phyloP scores from a whole-genome alignment of 2,329 filamentous ascomycete genomes.

The Beauveria rudraprayagi region DNA sequence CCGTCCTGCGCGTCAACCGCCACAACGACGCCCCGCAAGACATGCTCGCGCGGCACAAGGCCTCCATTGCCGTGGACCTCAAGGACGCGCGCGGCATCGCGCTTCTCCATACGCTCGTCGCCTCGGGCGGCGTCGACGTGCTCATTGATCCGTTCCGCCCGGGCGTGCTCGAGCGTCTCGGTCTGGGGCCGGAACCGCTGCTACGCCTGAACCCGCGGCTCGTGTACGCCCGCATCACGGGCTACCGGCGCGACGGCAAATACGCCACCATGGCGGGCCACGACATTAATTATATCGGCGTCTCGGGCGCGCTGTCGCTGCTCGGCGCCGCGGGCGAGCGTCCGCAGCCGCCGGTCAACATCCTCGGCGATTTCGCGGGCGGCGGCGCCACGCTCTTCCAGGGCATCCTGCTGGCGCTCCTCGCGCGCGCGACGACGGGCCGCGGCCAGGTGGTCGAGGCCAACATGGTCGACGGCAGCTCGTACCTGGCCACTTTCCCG shows the following conservation, averaged over 20 bases:
- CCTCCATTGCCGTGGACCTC: constrained; percentile 71
- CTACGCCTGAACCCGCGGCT: constrained; percentile 62
- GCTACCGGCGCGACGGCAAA: constrained; percentile 78
- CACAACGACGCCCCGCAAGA: constrained; percentile 46
- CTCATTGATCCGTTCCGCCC: constrained; percentile 92
- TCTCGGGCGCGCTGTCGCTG: constrained; percentile 69
- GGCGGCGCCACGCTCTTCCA: constrained; percentile 76
- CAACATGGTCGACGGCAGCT: constrained; percentile 90
- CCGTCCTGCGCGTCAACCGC: constrained; percentile 79
- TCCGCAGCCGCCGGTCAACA: constrained; percentile 73
- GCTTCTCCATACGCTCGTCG: constrained; percentile 58
- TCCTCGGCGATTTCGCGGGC: constrained; percentile 85
- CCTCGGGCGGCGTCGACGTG: constrained; percentile 65
- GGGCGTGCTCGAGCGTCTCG: constrained; percentile 78
- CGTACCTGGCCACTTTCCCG: constrained; percentile 72
- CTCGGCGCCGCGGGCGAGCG: constrained; percentile 62
- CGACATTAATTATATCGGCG: constrained; percentile 93
- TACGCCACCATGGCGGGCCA: constrained; percentile 87
- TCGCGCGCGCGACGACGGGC: constrained; percentile 56
- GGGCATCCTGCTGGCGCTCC: constrained; percentile 72
- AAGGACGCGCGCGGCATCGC: constrained; percentile 56
- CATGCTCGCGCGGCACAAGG: constrained; percentile 71
- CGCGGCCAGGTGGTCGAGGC: constrained; percentile 84
- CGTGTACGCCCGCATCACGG: constrained; percentile 79
- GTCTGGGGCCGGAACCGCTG: constrained; percentile 64